Conservation (phyloP, 164 flowering plant species). For the Annona cherimola region DNA sequence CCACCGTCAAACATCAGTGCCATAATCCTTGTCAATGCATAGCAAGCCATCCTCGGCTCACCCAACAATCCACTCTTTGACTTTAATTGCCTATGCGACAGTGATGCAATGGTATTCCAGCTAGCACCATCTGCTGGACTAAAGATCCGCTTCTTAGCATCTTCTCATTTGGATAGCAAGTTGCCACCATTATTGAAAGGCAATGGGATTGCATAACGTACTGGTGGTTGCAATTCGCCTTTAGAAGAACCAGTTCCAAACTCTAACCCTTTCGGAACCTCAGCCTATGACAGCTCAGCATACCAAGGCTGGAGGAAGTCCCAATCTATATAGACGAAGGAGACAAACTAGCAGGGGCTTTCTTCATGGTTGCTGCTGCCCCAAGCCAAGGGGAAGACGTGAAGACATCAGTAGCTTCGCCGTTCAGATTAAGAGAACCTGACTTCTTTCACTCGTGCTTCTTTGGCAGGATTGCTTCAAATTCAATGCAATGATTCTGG, state of each 20-base stretch:
- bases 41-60: constrained; percentile 58
- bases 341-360: too few relatives aligned
- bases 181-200: constrained; percentile 53
- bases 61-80: constrained; percentile 93
- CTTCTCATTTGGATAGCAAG: constrained; percentile 30
- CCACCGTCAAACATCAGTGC: constrained; percentile 36
- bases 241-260: constrained; percentile 78
- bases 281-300: too few relatives aligned
- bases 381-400: too few relatives aligned
- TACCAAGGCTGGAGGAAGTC: constrained; percentile 68
- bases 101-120: too few relatives aligned
- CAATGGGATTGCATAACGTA: constrained; percentile 35
- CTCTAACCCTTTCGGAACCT: too few relatives aligned
- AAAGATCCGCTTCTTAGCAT: too few relatives aligned
- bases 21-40: constrained; percentile 46
- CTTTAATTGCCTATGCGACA: constrained; percentile 70
- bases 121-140: too few relatives aligned
- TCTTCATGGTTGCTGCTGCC: too few relatives aligned
- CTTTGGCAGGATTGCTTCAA: too few relatives aligned
- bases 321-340: constrained; percentile 35
- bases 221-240: constrained; percentile 28
- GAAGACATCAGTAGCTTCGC: constrained; percentile 21
- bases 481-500: too few relatives aligned
- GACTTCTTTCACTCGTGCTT: too few relatives aligned
- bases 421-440: constrained; percentile 55